Percentiles rank a stretch among this genome's conserved stretches.
These are phyloP conservation scores for Artomyces pyxidatus DNA, from an alignment of 768 basidiomycete species.

Conservation along the genomic window DNA sequence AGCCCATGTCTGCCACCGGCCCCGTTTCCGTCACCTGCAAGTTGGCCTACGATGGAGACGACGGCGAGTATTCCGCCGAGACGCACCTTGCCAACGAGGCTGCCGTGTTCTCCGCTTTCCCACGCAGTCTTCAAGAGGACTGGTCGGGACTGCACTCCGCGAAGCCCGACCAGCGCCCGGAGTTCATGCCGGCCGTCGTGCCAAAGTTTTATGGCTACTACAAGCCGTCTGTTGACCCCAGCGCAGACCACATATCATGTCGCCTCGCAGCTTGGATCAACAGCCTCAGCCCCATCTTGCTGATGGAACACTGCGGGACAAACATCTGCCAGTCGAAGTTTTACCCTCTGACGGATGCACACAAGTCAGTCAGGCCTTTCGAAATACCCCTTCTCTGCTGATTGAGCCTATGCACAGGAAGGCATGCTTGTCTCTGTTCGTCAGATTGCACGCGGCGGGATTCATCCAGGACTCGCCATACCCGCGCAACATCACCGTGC, in stretches of 20 bases:
- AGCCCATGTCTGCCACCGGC: neutral
- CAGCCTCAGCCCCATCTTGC: constrained; percentile 31
- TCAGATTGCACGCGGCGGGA: constrained; percentile 32
- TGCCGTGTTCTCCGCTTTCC: constrained; percentile 36
- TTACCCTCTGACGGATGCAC: too few species aligned
- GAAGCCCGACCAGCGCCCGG: constrained; percentile 33
- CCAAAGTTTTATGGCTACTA: constrained; percentile 66
- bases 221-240: too few species aligned
- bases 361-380: too few species aligned
- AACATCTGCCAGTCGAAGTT: too few species aligned
- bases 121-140: constrained; percentile 37
- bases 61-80: neutral
- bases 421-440: constrained; percentile 25
- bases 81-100: constrained; percentile 30
- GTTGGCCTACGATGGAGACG: constrained; percentile 4
- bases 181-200: constrained; percentile 41
- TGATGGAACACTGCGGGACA: constrained; percentile 45
- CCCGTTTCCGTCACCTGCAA: constrained; percentile 21
- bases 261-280: too few species aligned
- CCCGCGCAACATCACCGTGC: constrained; percentile 36
- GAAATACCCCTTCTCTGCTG: neutral
- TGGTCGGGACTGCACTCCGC: constrained; percentile 43
- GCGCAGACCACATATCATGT: too few species aligned
- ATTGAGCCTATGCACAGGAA: constrained; percentile 5
- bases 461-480: constrained; percentile 36